These are phyloP conservation scores for Diaporthe sp. DNA, from an alignment of 2,329 filamentous ascomycete genomes.

Conservation along the genomic window DNA sequence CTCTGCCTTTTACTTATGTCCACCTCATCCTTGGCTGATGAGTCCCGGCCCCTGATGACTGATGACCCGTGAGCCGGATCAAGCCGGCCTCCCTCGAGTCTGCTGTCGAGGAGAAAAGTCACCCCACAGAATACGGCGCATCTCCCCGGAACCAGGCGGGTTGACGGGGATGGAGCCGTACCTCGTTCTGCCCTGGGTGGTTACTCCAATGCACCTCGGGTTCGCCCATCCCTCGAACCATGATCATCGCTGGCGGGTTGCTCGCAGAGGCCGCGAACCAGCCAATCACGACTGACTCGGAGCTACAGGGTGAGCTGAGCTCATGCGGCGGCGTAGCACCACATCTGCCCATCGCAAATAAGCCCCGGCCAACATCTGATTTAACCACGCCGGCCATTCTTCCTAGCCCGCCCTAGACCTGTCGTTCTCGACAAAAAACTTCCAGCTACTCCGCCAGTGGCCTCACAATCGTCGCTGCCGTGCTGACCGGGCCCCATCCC, in stretches of 20 bases:
- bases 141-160: not conserved
- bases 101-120: slow-evolving; percentile 12
- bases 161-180: not conserved
- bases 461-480: slow-evolving; percentile 28
- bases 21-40: not conserved
- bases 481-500: slow-evolving; percentile 21
- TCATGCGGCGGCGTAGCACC: slow-evolving; percentile 15
- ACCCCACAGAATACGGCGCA: slow-evolving; percentile 14
- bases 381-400: not conserved
- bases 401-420: slow-evolving; percentile 27
- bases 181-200: not conserved
- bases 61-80: not conserved
- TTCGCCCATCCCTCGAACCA: slow-evolving; percentile 19
- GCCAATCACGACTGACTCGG: slow-evolving; percentile 33
- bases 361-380: slow-evolving; percentile 29
- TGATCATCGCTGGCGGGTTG: slow-evolving; percentile 9
- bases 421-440: slow-evolving; percentile 8
- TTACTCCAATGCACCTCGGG: not conserved
- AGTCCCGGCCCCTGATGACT: not conserved
- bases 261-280: not conserved
- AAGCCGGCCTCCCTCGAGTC: slow-evolving; percentile 1
- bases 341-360: slow-evolving; percentile 22
- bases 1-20: not conserved
- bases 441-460: slow-evolving; percentile 34
- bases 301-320: slow-evolving; percentile 31